Conservation (phyloP, 208 protist genomes). For the Leishmania tropica region DNA sequence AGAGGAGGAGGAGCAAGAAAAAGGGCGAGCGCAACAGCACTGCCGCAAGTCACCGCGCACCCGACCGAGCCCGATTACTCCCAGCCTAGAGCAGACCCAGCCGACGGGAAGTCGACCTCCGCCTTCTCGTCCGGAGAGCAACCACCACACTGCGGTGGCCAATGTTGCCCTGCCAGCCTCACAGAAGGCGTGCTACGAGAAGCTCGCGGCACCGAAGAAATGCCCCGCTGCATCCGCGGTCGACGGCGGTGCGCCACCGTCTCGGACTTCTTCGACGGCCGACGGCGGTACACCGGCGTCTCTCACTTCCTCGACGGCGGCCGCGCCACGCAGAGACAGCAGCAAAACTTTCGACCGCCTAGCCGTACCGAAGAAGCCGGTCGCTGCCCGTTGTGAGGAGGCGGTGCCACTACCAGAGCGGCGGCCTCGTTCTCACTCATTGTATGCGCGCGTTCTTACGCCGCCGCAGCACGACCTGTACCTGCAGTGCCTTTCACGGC, state of each 20-base stretch:
- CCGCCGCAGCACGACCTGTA: neutral
- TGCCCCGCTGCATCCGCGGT: neutral
- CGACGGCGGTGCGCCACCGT: neutral
- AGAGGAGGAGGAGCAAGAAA: slow-evolving; percentile 52
- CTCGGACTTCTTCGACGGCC: neutral
- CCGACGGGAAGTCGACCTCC: neutral
- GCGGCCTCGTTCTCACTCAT: neutral
- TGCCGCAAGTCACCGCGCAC: neutral
- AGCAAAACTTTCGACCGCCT: slow-evolving; percentile 24
- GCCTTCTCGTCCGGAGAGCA: neutral
- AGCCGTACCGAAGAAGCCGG: slow-evolving; percentile 7
- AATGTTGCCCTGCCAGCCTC: neutral
- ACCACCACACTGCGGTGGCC: neutral
- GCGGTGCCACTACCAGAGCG: neutral
- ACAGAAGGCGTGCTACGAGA: slow-evolving; percentile 24
- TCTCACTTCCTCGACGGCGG: neutral
- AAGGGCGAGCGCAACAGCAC: neutral
- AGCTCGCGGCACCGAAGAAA: slow-evolving; percentile 24
- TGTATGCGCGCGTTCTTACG: neutral
- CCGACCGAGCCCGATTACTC: too few species aligned
- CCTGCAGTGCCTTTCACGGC: slow-evolving; percentile 40
- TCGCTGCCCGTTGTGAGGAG: neutral
- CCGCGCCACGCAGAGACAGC: neutral
- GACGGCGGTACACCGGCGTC: neutral
- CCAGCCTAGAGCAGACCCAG: neutral